A percentile compares a stretch with the other conserved stretches of the same genome.
phyloP scores from a whole-genome alignment of 225 moss, liverwort and hornwort species.

The Takakia lepidozioides region DNA sequence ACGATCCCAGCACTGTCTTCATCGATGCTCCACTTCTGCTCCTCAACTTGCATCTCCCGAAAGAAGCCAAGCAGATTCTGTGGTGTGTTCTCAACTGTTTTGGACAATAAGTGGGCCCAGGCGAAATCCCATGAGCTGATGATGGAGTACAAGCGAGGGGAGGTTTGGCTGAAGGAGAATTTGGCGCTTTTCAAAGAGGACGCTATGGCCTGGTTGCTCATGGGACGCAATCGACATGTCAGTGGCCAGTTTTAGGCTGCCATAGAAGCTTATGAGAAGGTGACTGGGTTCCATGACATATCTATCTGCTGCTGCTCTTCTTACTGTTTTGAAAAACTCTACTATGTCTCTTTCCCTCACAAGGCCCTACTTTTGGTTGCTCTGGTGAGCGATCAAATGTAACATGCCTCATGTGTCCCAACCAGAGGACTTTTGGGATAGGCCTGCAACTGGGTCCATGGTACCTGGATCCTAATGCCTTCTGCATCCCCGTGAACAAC shows the following conservation, averaged over 20 bases:
- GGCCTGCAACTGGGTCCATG: no score
- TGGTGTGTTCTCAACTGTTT: constrained; percentile 48
- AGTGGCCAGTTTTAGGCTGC: constrained; percentile 29
- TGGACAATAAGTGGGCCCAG: constrained; percentile 77
- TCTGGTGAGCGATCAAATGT: no score
- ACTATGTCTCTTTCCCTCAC: no score
- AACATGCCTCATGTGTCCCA: no score
- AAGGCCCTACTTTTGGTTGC: no score
- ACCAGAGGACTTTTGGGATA: no score
- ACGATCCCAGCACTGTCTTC: constrained; percentile 22
- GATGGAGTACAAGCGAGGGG: constrained; percentile 36
- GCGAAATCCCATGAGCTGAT: constrained; percentile 52
- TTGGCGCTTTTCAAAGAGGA: constrained; percentile 51
- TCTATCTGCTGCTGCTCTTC: no score
- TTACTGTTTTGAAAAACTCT: no score
- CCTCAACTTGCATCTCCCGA: constrained; percentile 56
- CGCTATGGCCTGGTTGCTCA: constrained; percentile 58
- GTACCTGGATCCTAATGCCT: no score
- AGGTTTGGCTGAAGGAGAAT: constrained; percentile 55
- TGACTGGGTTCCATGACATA: no score
- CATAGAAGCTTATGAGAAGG: constrained; percentile 78
- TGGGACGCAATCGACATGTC: constrained; percentile 40
- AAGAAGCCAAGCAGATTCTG: constrained; percentile 54
- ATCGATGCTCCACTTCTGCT: constrained; percentile 49
- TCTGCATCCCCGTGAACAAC: no score